Conservation (phyloP, 306 rosid genomes). For the Vigna nakashimae region DNA sequence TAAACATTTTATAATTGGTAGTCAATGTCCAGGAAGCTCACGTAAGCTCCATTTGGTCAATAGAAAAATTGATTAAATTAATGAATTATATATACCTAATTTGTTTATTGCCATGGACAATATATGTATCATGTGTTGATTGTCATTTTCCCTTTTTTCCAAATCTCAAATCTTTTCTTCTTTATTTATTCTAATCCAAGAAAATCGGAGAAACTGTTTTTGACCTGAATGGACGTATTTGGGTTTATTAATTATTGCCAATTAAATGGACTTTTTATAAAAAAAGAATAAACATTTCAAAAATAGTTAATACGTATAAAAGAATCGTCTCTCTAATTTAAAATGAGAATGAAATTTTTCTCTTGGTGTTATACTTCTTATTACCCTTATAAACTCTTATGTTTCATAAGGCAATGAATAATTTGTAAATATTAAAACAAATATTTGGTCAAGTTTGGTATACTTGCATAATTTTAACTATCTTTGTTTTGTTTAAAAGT, state of each 20-base stretch:
- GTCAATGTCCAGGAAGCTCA: constrained; percentile 42
- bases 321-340: no score
- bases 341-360: no score
- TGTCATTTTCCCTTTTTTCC: constrained; percentile 27
- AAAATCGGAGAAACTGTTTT: background rate
- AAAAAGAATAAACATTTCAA: no score
- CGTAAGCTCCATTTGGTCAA: constrained; percentile 42
- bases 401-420: no score
- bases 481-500: no score
- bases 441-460: no score
- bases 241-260: background rate
- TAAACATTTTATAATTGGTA: background rate
- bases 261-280: background rate
- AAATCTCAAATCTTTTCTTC: constrained; percentile 2
- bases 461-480: no score
- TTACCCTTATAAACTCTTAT: no score
- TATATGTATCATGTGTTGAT: constrained; percentile 13
- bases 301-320: background rate
- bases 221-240: background rate
- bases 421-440: no score
- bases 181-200: background rate
- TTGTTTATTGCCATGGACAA: constrained; percentile 33
- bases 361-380: no score
- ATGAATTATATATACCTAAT: constrained; percentile 39
- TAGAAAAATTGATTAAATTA: constrained; percentile 37